Conservation (phyloP, 1,139 yeast species). For the Geotrichum bryndzae region DNA sequence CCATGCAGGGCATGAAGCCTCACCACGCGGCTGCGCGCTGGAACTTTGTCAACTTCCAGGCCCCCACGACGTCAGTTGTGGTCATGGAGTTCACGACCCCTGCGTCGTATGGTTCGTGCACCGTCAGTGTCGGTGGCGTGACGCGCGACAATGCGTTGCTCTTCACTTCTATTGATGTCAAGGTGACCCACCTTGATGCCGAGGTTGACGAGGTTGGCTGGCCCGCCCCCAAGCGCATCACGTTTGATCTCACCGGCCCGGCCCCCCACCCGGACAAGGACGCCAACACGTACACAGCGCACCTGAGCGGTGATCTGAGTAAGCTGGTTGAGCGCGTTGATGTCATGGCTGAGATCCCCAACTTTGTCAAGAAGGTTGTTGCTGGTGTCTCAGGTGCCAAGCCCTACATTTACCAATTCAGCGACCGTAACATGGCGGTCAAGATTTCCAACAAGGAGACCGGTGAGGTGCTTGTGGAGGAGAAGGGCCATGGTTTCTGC, state of each 20-base stretch:
- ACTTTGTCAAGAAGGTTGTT: constrained; percentile 85
- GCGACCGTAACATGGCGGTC: constrained; percentile 44
- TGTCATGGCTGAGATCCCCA: constrained; percentile 96
- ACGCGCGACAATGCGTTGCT: constrained; percentile 59
- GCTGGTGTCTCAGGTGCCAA: constrained; percentile 93
- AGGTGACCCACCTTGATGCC: constrained; percentile 55
- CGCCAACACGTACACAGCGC: constrained; percentile 33
- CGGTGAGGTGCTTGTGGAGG: constrained; percentile 34
- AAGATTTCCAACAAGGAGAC: constrained; percentile 25
- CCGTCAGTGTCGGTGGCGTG: constrained; percentile 73
- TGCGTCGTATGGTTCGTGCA: constrained; percentile 73
- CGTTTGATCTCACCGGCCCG: constrained; percentile 52
- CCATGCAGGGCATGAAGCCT: constrained; percentile 98
- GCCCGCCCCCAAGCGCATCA: constrained; percentile 73
- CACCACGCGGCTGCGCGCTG: constrained; percentile 97
- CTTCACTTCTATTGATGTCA: constrained; percentile 61
- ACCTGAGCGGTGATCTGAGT: constrained; percentile 31
- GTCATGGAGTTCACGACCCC: constrained; percentile 97
- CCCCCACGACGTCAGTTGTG: constrained; percentile 64
- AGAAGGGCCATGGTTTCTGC: constrained; percentile 64
- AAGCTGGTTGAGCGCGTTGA: constrained; percentile 82
- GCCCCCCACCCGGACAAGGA: constrained; percentile 39
- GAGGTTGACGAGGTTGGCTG: constrained; percentile 69
- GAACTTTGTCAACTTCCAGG: constrained; percentile 90
- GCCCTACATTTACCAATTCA: constrained; percentile 90